Evolutionary conservation across 2,329 filamentous ascomycete genomes (phyloP).

Genomic region (Chalaropsis thielavioides): DNA sequence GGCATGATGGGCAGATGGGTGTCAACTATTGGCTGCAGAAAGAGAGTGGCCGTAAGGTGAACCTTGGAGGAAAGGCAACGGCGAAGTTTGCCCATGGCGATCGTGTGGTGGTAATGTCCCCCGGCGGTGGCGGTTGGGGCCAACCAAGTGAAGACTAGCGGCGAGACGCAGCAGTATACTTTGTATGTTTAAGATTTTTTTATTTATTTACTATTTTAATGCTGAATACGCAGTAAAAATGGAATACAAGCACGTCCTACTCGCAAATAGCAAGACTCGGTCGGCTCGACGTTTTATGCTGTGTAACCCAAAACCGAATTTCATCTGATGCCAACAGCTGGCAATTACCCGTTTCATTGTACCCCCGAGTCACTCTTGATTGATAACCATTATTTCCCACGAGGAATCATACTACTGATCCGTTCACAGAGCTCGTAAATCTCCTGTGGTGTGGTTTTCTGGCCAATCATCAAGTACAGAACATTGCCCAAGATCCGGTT

Average conservation of each 20-base stretch:
- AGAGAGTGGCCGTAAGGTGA: conserved; percentile 53
- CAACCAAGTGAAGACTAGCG: neutral
- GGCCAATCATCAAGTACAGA: conserved; percentile 43
- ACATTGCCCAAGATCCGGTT: conserved; percentile 43
- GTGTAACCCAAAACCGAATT: too few species aligned
- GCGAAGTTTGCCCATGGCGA: conserved; percentile 64
- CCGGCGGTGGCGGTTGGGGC: conserved; percentile 65
- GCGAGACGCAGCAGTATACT: too few species aligned
- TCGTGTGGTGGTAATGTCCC: conserved; percentile 61
- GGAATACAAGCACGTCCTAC: too few species aligned
- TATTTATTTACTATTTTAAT: too few species aligned
- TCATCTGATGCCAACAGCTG: too few species aligned
- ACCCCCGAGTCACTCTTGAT: too few species aligned
- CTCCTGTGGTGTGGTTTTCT: conserved; percentile 27
- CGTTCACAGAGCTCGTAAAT: conserved; percentile 1
- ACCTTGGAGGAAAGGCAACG: conserved; percentile 66
- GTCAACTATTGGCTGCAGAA: conserved; percentile 77
- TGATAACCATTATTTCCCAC: too few species aligned
- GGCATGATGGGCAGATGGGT: conserved; percentile 62
- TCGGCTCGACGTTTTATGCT: too few species aligned
- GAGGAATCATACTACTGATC: neutral
- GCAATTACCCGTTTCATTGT: too few species aligned
- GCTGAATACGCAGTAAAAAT: too few species aligned
- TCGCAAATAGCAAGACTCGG: too few species aligned
- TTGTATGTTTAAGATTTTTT: too few species aligned